Conservation (phyloP, 2,329 filamentous ascomycete genomes). For the Aureobasidium subglaciale region DNA sequence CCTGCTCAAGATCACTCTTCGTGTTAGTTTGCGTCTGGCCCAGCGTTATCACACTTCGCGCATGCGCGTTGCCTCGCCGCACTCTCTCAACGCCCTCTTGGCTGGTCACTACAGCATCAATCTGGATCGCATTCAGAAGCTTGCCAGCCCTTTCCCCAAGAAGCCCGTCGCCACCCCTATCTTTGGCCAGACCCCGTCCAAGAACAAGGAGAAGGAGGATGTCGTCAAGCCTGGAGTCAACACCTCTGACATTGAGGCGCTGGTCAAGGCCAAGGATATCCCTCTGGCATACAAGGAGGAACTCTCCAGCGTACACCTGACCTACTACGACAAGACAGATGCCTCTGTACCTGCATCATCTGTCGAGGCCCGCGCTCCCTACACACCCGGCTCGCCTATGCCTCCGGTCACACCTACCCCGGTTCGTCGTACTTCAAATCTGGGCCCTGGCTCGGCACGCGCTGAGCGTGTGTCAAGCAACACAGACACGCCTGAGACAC, state of each 20-base stretch:
- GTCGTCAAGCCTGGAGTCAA: conserved; percentile 51
- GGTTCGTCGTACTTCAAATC: conserved; percentile 56
- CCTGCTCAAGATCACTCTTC: conserved; percentile 69
- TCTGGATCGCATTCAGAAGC: conserved; percentile 71
- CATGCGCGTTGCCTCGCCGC: conserved; percentile 55
- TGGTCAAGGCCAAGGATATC: conserved; percentile 51
- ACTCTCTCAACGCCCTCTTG: conserved; percentile 54
- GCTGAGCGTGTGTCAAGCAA: conserved; percentile 21
- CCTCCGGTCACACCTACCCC: conserved; percentile 68
- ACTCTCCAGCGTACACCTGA: conserved; percentile 73
- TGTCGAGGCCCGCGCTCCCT: conserved; percentile 25
- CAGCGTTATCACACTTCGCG: conserved; percentile 88
- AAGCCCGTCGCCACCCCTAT: conserved; percentile 47
- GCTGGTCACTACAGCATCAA: conserved; percentile 73
- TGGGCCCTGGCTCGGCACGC: conserved; percentile 36
- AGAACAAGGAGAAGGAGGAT: conserved; percentile 68
- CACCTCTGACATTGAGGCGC: conserved; percentile 74
- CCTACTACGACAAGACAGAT: conserved; percentile 60
- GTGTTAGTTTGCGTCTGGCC: conserved; percentile 76
- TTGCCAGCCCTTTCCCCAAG: conserved; percentile 76
- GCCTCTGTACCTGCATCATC: conserved; percentile 19
- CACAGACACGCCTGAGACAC: conserved; percentile 23
- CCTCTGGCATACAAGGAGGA: conserved; percentile 55
- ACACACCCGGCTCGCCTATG: conserved; percentile 32
- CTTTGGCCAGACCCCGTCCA: conserved; percentile 51